These are phyloP conservation scores for Lindgomyces ingoldianus DNA, from an alignment of 495 filamentous ascomycete genomes.

Conservation along the genomic window DNA sequence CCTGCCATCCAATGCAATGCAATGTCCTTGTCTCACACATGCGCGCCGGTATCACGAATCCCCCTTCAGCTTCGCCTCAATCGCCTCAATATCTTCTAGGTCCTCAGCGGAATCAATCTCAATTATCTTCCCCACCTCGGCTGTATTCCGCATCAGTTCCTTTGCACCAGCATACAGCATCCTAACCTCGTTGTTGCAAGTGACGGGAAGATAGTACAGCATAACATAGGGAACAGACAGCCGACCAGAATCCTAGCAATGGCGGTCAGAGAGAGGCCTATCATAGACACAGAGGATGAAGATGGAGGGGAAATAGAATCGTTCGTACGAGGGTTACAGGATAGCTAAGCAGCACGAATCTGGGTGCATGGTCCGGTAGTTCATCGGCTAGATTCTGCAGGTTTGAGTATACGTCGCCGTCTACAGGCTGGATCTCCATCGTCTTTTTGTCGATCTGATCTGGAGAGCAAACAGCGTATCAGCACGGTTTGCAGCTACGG, in stretches of 20 bases:
- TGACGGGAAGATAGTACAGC: constrained; percentile 87
- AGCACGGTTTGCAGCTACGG: constrained; percentile 24
- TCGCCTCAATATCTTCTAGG: constrained; percentile 69
- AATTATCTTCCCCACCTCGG: constrained; percentile 78
- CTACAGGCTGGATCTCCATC: constrained; percentile 77
- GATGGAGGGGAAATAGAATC: too few relatives aligned
- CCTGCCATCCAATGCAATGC: too few relatives aligned
- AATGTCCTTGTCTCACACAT: too few relatives aligned
- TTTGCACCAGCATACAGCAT: constrained; percentile 97
- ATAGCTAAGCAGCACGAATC: constrained; percentile 87
- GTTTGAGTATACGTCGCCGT: constrained; percentile 75
- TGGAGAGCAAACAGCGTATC: constrained; percentile 46
- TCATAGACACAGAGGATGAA: too few relatives aligned
- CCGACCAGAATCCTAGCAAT: constrained; percentile 59
- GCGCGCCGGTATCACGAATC: constrained; percentile 28
- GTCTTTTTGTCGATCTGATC: constrained; percentile 83
- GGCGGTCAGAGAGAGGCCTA: too few relatives aligned
- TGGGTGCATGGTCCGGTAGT: constrained; percentile 86
- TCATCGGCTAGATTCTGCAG: constrained; percentile 81
- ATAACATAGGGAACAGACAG: constrained; percentile 83
- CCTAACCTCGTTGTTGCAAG: constrained; percentile 76
- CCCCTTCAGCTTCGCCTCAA: constrained; percentile 63
- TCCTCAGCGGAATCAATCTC: constrained; percentile 78
- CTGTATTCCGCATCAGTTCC: constrained; percentile 88
- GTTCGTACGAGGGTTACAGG: constrained; percentile 73